phyloP scores from a whole-genome alignment of 495 filamentous ascomycete genomes.

The Podospora pseudopauciseta region DNA sequence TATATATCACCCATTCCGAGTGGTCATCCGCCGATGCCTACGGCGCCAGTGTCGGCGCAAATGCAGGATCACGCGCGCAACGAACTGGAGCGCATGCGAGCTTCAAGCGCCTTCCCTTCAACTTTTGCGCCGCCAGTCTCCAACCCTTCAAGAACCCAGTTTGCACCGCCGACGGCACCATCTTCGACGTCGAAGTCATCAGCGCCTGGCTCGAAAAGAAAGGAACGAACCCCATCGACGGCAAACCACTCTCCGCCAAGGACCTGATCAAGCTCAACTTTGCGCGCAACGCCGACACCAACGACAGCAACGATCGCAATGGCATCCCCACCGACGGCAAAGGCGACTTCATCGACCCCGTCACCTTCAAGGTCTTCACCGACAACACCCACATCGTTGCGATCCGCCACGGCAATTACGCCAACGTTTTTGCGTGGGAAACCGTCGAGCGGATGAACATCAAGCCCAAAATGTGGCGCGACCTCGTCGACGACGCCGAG shows the following conservation, averaged over 20 bases:
- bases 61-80: slow-evolving; percentile 53
- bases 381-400: slow-evolving; percentile 97
- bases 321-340: slow-evolving; percentile 41
- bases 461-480: slow-evolving; percentile 95
- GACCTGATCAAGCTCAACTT: slow-evolving; percentile 91
- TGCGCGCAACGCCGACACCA: slow-evolving; percentile 77
- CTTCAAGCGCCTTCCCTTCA: slow-evolving; percentile 92
- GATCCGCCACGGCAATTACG: slow-evolving; percentile 67
- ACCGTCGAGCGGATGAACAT: slow-evolving; percentile 93
- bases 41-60: slow-evolving; percentile 69
- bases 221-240: slow-evolving; percentile 83
- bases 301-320: slow-evolving; percentile 36
- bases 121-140: slow-evolving; percentile 93
- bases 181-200: slow-evolving; percentile 86
- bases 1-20: slow-evolving; percentile 93
- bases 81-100: slow-evolving; percentile 54
- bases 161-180: slow-evolving; percentile 71
- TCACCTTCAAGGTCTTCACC: slow-evolving; percentile 95
- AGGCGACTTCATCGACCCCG: slow-evolving; percentile 90
- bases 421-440: slow-evolving; percentile 95
- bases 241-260: slow-evolving; percentile 66
- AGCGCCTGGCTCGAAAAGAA: slow-evolving; percentile 91
- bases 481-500: slow-evolving; percentile 82
- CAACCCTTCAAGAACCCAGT: slow-evolving; percentile 88
- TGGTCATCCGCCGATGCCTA: slow-evolving; percentile 90